Evolutionary conservation across 768 basidiomycete genomes (phyloP).

Genomic region (Kwoniella newhampshirensis): DNA sequence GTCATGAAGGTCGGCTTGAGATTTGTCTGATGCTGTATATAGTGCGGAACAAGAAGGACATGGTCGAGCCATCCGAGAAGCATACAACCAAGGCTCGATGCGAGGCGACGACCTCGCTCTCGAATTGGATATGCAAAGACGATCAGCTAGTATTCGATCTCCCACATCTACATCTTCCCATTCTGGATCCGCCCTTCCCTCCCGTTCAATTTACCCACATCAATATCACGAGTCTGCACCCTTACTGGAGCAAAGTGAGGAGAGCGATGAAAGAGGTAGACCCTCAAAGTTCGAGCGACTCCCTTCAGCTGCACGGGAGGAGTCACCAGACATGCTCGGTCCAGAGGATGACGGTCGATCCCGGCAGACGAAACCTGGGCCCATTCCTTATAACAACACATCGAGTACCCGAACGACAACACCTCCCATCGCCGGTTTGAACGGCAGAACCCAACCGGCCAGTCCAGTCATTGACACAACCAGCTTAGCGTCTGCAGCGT

Average conservation of each 20-base stretch:
- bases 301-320: constrained; percentile 16
- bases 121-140: constrained; percentile 17
- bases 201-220: no score
- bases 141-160: constrained; percentile 12
- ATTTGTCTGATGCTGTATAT: background rate
- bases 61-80: constrained; percentile 12
- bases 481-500: no score
- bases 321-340: constrained; percentile 18
- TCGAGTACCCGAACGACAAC: no score
- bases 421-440: no score
- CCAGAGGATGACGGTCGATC: background rate
- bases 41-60: constrained; percentile 18
- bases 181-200: no score
- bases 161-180: no score
- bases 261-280: no score
- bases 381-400: no score
- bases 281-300: background rate
- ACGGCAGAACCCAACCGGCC: no score
- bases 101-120: constrained; percentile 19
- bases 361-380: no score
- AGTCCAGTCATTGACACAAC: no score
- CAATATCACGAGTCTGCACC: background rate
- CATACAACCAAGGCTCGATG: constrained; percentile 7
- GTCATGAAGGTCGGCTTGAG: background rate
- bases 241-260: background rate